Evolutionary conservation across 2,329 filamentous ascomycete genomes (phyloP), one percentile per base, ranked within the genome.

Genomic region (Periglandula ipomoeae): DNA sequence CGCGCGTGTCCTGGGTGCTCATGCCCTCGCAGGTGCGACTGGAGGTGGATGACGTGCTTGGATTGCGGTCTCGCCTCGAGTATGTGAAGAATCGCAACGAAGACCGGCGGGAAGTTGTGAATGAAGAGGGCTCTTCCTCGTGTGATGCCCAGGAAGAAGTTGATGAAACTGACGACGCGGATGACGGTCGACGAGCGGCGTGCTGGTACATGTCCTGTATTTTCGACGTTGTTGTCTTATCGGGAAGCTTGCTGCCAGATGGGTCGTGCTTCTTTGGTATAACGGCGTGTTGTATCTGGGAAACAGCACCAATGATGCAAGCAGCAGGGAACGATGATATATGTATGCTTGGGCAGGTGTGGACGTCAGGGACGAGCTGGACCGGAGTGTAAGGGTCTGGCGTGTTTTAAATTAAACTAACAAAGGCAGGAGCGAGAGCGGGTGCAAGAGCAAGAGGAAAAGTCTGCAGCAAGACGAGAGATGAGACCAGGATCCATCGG

Each of bases 1-100:
- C 65, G 19, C 64, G 60, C 4, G 66, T 70, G 50, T 71, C 69
- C 26, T 69, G 65, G 22, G 57, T 55, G 22, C 55, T 63, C 61
- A 69, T 61, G 53, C 54, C 56, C 45, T 56, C 55, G 47, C 59
- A 61, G 53, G 42, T 68, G 11, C 66, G 64, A 34, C 62, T 59
- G 47, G 52, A 55, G 13, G 35, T 20, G 22, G 50, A 53, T 26
- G 49, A 49, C 22, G 51, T 42, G 46, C 52, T 53, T 24, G 51
- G 44, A 20, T 53, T 47, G 34, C 51, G 50, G 2, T 46, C 34
- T 17, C 41, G 46, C 41, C 41, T 44, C 13, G 22, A 27, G 20
- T 48, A 42, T 17, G 35, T 42, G 22, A 51, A 46, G 41, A 51
- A 48, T 13, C 44, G 47, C 11, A 27, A 9, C 17, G 32, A 59